Percentiles rank a stretch among this genome's conserved stretches.
Evolutionary conservation across 108 stramenopile genomes (phyloP).

Genomic region (Fragilaria crotonensis): DNA sequence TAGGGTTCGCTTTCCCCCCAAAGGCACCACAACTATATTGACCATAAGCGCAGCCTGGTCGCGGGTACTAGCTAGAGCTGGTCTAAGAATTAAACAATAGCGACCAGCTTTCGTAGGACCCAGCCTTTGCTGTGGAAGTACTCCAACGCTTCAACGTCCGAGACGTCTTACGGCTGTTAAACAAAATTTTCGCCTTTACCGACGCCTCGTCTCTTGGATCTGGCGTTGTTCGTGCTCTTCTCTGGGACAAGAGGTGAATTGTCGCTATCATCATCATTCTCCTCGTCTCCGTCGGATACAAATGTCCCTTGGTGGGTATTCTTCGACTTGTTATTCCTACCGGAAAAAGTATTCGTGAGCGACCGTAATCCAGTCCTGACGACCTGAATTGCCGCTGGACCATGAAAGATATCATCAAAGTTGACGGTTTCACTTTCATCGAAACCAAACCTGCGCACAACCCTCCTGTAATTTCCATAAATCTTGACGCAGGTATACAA

Average conservation of each 20-base stretch:
- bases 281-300: neutral
- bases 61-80: too few relatives aligned
- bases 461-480: slow-evolving; percentile 52
- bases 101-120: too few relatives aligned
- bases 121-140: neutral
- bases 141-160: neutral
- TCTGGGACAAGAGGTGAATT: neutral
- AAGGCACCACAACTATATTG: too few relatives aligned
- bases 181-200: neutral
- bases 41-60: too few relatives aligned
- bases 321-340: neutral
- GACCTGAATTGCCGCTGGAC: slow-evolving; percentile 56
- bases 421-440: slow-evolving; percentile 82
- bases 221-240: neutral
- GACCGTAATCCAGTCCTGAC: slow-evolving; percentile 15
- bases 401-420: slow-evolving; percentile 74
- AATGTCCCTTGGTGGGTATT: neutral
- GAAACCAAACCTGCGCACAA: slow-evolving; percentile 60
- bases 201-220: neutral
- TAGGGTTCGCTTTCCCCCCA: too few relatives aligned
- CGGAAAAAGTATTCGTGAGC: neutral
- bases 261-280: neutral
- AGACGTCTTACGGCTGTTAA: neutral
- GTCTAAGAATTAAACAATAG: too few relatives aligned
- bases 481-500: slow-evolving; percentile 47